A percentile compares a stretch with the other conserved stretches of the same genome.
These are phyloP conservation scores for Russula dissimulans DNA, from an alignment of 768 basidiomycete genomes.

Conservation along the genomic window DNA sequence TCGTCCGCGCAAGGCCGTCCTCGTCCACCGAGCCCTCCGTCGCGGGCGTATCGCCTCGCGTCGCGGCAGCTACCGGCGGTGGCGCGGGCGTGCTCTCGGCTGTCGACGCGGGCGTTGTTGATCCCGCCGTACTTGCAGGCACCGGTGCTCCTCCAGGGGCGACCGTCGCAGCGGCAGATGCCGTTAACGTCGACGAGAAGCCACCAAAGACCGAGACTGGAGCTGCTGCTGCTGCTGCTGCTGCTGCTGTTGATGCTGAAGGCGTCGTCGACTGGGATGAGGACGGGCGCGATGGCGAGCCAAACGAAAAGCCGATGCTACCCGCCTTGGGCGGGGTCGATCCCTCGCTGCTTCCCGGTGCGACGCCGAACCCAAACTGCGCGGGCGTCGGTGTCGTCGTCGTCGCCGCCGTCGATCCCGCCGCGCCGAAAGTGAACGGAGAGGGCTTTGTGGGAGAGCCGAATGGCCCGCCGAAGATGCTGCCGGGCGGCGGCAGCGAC, in stretches of 20 bases:
- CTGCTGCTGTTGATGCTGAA: neutral
- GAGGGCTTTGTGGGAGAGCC: neutral
- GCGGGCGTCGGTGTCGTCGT: neutral
- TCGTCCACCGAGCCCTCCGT: constrained; percentile 23
- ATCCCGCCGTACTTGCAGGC: neutral
- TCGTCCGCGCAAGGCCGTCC: constrained; percentile 19
- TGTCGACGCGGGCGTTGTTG: neutral
- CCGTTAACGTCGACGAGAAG: neutral
- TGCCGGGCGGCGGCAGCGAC: neutral
- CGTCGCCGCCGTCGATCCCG: neutral
- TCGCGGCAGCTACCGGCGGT: neutral
- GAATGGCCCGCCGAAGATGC: constrained; percentile 9
- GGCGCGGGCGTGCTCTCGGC: neutral
- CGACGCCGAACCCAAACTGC: constrained; percentile 15
- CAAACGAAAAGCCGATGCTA: constrained; percentile 18
- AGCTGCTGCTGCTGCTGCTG: neutral
- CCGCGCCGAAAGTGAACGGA: constrained; percentile 6
- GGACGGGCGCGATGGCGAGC: constrained; percentile 10
- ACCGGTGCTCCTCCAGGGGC: neutral
- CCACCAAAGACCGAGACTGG: neutral
- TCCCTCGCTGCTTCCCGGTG: neutral
- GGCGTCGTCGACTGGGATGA: constrained; percentile 1
- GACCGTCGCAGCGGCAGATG: neutral
- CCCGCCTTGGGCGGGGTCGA: constrained; percentile 8
- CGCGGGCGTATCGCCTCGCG: constrained; percentile 20